These are phyloP conservation scores for Poronia punctata DNA, from an alignment of 495 filamentous ascomycete species.

Conservation along the genomic window DNA sequence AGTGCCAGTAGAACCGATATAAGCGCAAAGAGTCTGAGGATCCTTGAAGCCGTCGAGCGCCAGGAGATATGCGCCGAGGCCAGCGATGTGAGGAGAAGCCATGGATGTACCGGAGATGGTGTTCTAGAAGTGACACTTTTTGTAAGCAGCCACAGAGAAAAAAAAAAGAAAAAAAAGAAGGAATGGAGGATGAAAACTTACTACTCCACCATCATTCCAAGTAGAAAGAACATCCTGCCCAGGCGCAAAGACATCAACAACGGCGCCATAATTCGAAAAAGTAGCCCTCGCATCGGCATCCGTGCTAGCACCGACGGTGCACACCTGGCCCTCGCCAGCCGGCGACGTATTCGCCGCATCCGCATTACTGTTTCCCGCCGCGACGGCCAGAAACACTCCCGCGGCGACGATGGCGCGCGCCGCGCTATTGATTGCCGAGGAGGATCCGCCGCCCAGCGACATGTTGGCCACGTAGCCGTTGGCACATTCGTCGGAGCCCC, in stretches of 20 bases:
- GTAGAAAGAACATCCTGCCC: conserved; percentile 48
- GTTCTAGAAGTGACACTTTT: conserved; percentile 32
- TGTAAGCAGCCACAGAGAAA: not conserved
- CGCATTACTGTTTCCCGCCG: conserved; percentile 47
- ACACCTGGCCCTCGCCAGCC: conserved; percentile 48
- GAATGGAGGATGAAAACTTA: not conserved
- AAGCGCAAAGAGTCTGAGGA: conserved; percentile 38
- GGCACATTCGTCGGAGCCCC: not conserved
- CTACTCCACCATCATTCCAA: conserved; percentile 50
- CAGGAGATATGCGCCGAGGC: conserved; percentile 56
- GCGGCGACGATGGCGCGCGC: conserved; percentile 39
- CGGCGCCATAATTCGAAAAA: conserved; percentile 57
- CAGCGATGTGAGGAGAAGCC: conserved; percentile 58
- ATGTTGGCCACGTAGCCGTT: conserved; percentile 45
- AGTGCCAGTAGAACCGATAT: conserved; percentile 33
- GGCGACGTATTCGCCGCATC: conserved; percentile 47
- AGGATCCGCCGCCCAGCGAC: conserved; percentile 49
- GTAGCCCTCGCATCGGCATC: conserved; percentile 40
- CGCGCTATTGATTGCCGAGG: conserved; percentile 47
- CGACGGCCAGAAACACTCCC: conserved; percentile 50
- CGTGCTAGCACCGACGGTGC: conserved; percentile 55
- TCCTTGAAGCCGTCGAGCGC: conserved; percentile 37
- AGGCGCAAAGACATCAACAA: conserved; percentile 58
- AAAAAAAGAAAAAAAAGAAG: not conserved
- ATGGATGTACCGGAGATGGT: conserved; percentile 64